A percentile compares a stretch with the other conserved stretches of the same genome.
Conservation (phyloP, 495 filamentous ascomycete species). For the Neurospora sp. region DNA sequence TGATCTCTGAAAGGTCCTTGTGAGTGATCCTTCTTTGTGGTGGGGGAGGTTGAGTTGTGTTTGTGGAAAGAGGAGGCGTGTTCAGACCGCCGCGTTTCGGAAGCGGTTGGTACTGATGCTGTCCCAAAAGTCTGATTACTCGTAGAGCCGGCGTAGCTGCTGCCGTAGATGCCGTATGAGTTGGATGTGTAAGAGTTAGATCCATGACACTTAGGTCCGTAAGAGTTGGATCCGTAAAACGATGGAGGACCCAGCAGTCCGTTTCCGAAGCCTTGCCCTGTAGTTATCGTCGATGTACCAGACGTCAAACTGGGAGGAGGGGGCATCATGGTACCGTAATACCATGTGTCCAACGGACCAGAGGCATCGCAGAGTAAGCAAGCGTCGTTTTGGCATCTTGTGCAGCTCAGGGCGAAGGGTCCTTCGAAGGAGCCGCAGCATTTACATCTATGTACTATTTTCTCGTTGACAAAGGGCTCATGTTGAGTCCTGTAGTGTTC, state of each 20-base stretch:
- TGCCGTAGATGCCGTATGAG: background rate
- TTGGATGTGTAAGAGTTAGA: background rate
- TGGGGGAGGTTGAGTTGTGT: background rate
- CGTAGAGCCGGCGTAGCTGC: background rate
- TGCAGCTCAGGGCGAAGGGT: background rate
- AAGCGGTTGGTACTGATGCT: background rate
- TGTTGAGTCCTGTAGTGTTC: background rate
- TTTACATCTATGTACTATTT: background rate
- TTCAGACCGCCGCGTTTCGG: background rate
- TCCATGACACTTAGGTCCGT: background rate
- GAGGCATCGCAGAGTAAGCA: background rate
- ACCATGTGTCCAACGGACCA: background rate
- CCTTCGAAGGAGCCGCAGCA: background rate
- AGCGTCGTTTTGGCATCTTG: background rate
- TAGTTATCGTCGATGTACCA: background rate
- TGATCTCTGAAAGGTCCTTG: background rate
- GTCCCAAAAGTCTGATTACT: background rate
- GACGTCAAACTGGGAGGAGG: background rate
- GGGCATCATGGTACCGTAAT: background rate
- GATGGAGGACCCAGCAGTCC: background rate
- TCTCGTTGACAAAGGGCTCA: background rate
- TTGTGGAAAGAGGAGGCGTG: background rate
- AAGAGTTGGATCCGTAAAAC: background rate
- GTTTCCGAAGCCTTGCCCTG: background rate
- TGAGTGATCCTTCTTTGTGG: background rate